Conservation (phyloP, 345 rosid genomes). For the Brassica carinata region DNA sequence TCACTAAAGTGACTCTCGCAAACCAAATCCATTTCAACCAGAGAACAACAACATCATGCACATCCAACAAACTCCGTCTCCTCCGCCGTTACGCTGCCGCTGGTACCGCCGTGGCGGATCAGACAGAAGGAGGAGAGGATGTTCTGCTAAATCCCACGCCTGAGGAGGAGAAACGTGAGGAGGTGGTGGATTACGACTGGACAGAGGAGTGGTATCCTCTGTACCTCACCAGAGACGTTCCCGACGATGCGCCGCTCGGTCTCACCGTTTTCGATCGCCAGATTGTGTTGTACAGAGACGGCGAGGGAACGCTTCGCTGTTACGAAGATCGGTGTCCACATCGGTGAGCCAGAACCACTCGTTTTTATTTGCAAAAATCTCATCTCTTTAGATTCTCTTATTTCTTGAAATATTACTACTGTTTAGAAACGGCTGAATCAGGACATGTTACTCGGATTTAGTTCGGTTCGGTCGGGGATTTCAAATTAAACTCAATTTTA, state of each 20-base stretch:
- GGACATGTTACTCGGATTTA: neutral
- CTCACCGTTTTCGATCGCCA: constrained; percentile 83
- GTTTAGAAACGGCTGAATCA: neutral
- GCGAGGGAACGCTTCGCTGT: constrained; percentile 61
- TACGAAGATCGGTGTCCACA: constrained; percentile 93
- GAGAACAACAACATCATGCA: constrained; percentile 10
- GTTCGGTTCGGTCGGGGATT: neutral
- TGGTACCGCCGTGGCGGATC: constrained; percentile 3
- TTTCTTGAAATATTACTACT: neutral
- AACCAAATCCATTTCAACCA: constrained; percentile 19
- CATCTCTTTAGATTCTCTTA: neutral
- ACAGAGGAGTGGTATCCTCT: constrained; percentile 93
- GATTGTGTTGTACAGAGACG: constrained; percentile 79
- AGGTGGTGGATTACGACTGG: constrained; percentile 73
- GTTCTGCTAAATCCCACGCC: constrained; percentile 29
- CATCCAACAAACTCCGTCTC: constrained; percentile 18
- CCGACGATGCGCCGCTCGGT: constrained; percentile 90
- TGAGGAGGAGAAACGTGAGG: constrained; percentile 44
- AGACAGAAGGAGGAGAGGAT: constrained; percentile 35
- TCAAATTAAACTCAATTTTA: neutral
- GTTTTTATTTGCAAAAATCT: neutral
- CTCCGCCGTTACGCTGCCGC: constrained; percentile 33
- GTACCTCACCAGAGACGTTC: constrained; percentile 76
- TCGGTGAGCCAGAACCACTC: constrained; percentile 53
- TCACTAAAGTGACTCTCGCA: constrained; percentile 16